phyloP scores from a whole-genome alignment of 768 basidiomycete species.

The Leccinum incarnatum region DNA sequence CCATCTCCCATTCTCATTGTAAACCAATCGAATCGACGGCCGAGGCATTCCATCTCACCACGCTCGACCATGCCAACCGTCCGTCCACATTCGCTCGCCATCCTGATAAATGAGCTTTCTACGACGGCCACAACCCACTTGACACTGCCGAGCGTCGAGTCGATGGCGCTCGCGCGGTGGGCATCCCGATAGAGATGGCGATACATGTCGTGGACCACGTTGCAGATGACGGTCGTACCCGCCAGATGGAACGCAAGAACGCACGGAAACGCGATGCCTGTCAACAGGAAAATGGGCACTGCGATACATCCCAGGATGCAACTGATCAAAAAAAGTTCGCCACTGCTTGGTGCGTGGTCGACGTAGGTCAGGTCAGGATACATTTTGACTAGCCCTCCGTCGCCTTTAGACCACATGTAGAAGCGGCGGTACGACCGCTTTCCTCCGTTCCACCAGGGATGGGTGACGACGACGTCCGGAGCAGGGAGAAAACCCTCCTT shows the following conservation, averaged over 20 bases:
- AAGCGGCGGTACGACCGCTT: conserved; percentile 48
- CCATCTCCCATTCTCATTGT: conserved; percentile 37
- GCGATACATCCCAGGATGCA: conserved; percentile 13
- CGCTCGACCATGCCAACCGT: conserved; percentile 43
- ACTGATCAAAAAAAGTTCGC: conserved; percentile 41
- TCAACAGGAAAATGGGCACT: conserved; percentile 13
- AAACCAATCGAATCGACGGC: conserved; percentile 57
- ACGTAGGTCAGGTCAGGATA: conserved; percentile 48
- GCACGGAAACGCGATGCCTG: conserved; percentile 7
- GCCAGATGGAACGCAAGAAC: conserved; percentile 23
- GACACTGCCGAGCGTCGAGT: conserved; percentile 34
- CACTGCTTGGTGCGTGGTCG: conserved; percentile 48
- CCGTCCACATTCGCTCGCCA: conserved; percentile 51
- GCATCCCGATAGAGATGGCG: conserved; percentile 45
- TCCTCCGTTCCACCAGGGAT: conserved; percentile 58
- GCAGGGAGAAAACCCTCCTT: conserved; percentile 47
- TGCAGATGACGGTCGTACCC: conserved; percentile 35
- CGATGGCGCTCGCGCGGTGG: conserved; percentile 31
- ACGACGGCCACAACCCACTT: conserved; percentile 43
- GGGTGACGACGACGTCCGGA: conserved; percentile 47
- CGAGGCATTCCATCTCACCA: conserved; percentile 38
- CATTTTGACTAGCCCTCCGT: conserved; percentile 46
- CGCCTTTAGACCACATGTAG: conserved; percentile 58
- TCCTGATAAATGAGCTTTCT: conserved; percentile 51
- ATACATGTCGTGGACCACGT: conserved; percentile 48